These are phyloP conservation scores for Fusarium cicatricum DNA, from an alignment of 2,329 filamentous ascomycete species.

Conservation along the genomic window DNA sequence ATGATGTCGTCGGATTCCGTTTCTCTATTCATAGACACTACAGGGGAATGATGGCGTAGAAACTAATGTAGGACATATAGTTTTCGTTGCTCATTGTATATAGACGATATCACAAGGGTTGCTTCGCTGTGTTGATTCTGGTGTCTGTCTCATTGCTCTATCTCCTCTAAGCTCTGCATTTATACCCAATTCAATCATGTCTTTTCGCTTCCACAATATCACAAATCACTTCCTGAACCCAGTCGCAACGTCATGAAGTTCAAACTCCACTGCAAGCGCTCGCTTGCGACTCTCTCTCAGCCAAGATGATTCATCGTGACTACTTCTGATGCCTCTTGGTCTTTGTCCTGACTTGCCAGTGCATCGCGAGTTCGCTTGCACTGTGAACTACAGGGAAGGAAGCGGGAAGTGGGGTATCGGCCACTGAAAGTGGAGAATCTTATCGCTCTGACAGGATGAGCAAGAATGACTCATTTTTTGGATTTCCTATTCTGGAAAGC, in stretches of 20 bases:
- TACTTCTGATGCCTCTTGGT: not conserved
- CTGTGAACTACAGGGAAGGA: slow-evolving; percentile 6
- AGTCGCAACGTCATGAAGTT: no score
- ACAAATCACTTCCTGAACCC: no score
- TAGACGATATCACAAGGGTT: not conserved
- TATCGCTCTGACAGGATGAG: slow-evolving; percentile 37
- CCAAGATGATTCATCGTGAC: slow-evolving; percentile 41
- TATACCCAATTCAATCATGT: not conserved
- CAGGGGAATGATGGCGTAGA: not conserved
- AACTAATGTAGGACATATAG: not conserved
- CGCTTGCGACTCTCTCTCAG: slow-evolving; percentile 13
- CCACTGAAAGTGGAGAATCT: not conserved
- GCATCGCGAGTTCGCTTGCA: slow-evolving; percentile 2
- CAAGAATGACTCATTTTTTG: slow-evolving; percentile 47
- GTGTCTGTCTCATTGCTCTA: not conserved
- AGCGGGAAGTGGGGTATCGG: slow-evolving; percentile 13
- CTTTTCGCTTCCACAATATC: not conserved
- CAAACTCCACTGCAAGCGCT: not conserved
- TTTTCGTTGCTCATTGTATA: not conserved
- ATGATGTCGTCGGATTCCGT: slow-evolving; percentile 37
- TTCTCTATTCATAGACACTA: slow-evolving; percentile 37
- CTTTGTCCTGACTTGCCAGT: not conserved
- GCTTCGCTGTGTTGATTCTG: not conserved
- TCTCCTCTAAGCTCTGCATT: not conserved
- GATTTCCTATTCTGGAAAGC: slow-evolving; percentile 26